phyloP scores from a whole-genome alignment of 805 yeast genomes.

The Wickerhamomyces kurtzmanii region DNA sequence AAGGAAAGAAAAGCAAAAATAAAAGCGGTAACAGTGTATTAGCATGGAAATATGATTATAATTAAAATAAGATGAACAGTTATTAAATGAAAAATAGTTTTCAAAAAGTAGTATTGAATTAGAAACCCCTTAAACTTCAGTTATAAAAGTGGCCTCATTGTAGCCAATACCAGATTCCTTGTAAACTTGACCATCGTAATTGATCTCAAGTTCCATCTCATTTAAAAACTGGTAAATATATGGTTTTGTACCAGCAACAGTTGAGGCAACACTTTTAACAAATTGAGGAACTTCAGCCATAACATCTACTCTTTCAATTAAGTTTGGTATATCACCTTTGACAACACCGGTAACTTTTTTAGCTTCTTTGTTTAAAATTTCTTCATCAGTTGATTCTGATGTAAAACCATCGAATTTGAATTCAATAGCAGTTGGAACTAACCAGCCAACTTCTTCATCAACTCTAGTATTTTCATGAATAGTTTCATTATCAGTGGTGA shows the following conservation, averaged over 20 bases:
- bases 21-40: background rate
- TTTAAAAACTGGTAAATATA: conserved; percentile 88
- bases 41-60: background rate
- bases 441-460: conserved; percentile 89
- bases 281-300: conserved; percentile 95
- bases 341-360: conserved; percentile 37
- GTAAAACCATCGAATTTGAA: conserved; percentile 46
- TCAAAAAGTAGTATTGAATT: background rate
- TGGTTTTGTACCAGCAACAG: conserved; percentile 95
- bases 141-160: conserved; percentile 76
- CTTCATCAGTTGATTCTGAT: conserved; percentile 32
- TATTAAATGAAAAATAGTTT: background rate
- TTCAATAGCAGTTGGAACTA: conserved; percentile 61
- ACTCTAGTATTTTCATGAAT: conserved; percentile 42
- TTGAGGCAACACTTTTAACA: conserved; percentile 86
- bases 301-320: conserved; percentile 90
- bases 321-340: conserved; percentile 46
- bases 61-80: background rate
- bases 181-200: conserved; percentile 27
- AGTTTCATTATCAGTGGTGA: conserved; percentile 57
- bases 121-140: conserved; percentile 14
- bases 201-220: conserved; percentile 38
- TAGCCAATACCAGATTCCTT: conserved; percentile 59
- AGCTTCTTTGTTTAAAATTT: conserved; percentile 22
- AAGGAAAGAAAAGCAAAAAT: background rate